A percentile compares a stretch with the other conserved stretches of the same genome.
Evolutionary conservation across 805 yeast genomes (phyloP).

Genomic region (Ogataea wickerhamii): DNA sequence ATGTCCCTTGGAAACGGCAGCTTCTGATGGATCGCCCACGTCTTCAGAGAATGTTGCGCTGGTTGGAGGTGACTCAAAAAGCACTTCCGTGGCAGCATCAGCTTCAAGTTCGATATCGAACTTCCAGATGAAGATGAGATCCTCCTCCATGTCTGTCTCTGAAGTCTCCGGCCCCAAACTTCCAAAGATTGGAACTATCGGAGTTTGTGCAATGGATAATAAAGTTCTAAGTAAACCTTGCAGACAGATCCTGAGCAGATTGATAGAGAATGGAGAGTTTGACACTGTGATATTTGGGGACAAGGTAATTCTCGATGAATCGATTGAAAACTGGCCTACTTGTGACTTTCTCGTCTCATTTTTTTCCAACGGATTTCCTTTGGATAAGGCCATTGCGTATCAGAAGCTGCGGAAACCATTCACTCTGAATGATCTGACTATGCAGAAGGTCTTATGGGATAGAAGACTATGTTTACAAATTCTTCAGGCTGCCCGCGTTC

Average conservation of each 20-base stretch:
- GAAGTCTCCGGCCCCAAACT: conserved; percentile 46
- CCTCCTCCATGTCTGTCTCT: conserved; percentile 34
- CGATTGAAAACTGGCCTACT: conserved; percentile 96
- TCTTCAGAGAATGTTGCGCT: conserved; percentile 4
- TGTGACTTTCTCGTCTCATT: conserved; percentile 93
- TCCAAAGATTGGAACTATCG: conserved; percentile 85
- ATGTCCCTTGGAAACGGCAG: conserved; percentile 1
- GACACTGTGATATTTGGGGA: conserved; percentile 97
- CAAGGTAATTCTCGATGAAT: conserved; percentile 90
- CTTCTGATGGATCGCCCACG: conserved; percentile 3
- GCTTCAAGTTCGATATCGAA: conserved; percentile 14
- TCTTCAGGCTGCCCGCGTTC: conserved; percentile 76
- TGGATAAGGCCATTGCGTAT: conserved; percentile 90
- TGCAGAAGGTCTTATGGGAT: conserved; percentile 98
- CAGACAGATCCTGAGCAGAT: conserved; percentile 78
- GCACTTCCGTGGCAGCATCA: conserved; percentile 14
- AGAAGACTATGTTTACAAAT: conserved; percentile 81
- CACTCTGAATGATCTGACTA: conserved; percentile 77
- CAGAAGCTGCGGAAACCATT: conserved; percentile 88
- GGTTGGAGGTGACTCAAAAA: conserved; percentile 5
- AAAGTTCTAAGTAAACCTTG: conserved; percentile 96
- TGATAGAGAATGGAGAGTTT: conserved; percentile 91
- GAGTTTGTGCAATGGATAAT: conserved; percentile 98
- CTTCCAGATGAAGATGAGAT: conserved; percentile 20
- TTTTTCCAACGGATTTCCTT: conserved; percentile 94